These are phyloP conservation scores for Medicago ruthenica DNA, from an alignment of 306 rosid genomes.

Conservation along the genomic window DNA sequence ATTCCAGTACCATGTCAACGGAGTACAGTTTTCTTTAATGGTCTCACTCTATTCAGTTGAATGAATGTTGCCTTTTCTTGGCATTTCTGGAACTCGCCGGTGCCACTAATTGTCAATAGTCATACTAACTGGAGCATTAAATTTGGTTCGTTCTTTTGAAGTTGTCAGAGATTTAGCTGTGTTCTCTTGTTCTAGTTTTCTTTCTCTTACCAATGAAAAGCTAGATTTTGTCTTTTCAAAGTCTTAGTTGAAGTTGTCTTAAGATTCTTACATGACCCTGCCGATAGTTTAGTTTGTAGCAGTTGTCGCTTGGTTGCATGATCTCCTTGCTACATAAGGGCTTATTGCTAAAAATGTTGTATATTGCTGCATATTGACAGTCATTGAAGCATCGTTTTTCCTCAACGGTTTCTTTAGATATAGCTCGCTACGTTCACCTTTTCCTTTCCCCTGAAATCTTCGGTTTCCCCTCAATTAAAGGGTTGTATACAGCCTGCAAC, in stretches of 20 bases:
- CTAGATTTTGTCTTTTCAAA: constrained; percentile 7
- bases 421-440: no score
- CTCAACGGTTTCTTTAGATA: not conserved
- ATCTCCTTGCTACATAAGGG: not conserved
- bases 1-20: not conserved
- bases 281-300: not conserved
- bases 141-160: constrained; percentile 3
- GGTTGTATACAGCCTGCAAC: no score
- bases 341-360: not conserved
- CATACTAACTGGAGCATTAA: constrained; percentile 1
- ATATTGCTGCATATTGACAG: no score
- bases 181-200: not conserved
- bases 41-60: constrained; percentile 24
- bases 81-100: not conserved
- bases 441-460: not conserved
- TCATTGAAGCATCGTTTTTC: not conserved
- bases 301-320: not conserved
- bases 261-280: no score
- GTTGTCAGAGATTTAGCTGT: not conserved
- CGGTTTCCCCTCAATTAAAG: no score
- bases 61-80: not conserved
- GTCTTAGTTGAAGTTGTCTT: no score
- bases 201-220: constrained; percentile 5
- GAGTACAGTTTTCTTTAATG: constrained; percentile 13
- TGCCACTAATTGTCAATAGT: constrained; percentile 13